Conservation (phyloP, 108 stramenopile genomes). For the Skeletonema grethae region DNA sequence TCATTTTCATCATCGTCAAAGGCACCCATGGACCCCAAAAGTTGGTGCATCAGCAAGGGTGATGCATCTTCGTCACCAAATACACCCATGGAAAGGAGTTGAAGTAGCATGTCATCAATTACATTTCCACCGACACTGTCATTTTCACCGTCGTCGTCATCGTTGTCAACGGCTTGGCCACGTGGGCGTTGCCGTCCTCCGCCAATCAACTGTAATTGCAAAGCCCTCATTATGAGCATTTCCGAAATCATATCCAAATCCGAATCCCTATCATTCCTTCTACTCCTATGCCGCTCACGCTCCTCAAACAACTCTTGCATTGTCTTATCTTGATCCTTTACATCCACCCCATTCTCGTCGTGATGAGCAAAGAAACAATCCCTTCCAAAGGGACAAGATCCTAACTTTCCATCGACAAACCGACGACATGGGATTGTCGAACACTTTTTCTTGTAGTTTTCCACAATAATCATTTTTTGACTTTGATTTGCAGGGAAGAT, state of each 20-base stretch:
- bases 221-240: conserved; percentile 21
- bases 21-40: not conserved
- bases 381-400: conserved; percentile 60
- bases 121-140: not conserved
- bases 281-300: conserved; percentile 23
- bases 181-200: not conserved
- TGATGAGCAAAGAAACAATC: conserved; percentile 66
- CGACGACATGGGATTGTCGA: conserved; percentile 43
- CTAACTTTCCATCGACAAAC: conserved; percentile 43
- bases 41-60: not conserved
- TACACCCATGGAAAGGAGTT: not conserved
- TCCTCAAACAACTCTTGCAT: conserved; percentile 54
- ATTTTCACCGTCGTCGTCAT: not conserved
- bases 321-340: conserved; percentile 40
- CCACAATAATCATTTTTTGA: conserved; percentile 40
- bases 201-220: conserved; percentile 7
- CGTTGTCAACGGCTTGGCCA: conserved; percentile 2
- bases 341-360: conserved; percentile 40
- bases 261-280: conserved; percentile 13
- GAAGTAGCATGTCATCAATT: not conserved
- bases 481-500: conserved; percentile 22
- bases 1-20: not conserved
- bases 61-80: not conserved
- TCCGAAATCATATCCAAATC: conserved; percentile 24
- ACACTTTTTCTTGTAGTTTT: conserved; percentile 42